Percentiles rank a stretch among this genome's conserved stretches.
These are phyloP conservation scores for Pleurotus tuber-regium DNA, from an alignment of 768 basidiomycete species.

Conservation along the genomic window DNA sequence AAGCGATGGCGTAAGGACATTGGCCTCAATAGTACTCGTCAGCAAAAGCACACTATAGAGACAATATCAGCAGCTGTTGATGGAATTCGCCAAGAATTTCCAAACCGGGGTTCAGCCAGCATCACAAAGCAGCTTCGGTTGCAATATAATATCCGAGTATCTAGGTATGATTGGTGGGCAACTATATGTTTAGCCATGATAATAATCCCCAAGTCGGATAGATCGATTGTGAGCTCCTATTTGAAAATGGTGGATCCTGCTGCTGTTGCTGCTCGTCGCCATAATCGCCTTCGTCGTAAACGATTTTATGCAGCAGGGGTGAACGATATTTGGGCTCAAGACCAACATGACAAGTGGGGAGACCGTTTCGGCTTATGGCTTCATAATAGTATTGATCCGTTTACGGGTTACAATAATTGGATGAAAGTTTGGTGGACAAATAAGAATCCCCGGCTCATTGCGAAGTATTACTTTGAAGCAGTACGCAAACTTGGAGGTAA, in stretches of 20 bases:
- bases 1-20: too few species aligned
- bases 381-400: conserved; percentile 28
- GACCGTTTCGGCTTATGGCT: conserved; percentile 28
- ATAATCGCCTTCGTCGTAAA: conserved; percentile 16
- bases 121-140: too few species aligned
- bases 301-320: conserved; percentile 30
- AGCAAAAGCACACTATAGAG: too few species aligned
- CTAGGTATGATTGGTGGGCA: too few species aligned
- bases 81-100: too few species aligned
- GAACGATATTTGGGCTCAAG: conserved; percentile 27
- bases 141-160: too few species aligned
- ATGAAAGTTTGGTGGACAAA: conserved; percentile 38
- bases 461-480: conserved; percentile 31
- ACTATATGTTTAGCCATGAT: too few species aligned
- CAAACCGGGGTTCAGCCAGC: too few species aligned
- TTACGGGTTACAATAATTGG: conserved; percentile 25
- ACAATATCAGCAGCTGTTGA: too few species aligned
- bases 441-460: conserved; percentile 30
- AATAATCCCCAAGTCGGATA: too few species aligned
- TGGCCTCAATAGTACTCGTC: too few species aligned
- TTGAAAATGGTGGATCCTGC: conserved; percentile 15
- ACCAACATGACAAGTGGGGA: conserved; percentile 38
- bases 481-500: conserved; percentile 17
- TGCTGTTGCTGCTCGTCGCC: conserved; percentile 3
- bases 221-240: too few species aligned